Evolutionary conservation across 148 eudicot genomes (phyloP).

Genomic region (Linanthus parryae): DNA sequence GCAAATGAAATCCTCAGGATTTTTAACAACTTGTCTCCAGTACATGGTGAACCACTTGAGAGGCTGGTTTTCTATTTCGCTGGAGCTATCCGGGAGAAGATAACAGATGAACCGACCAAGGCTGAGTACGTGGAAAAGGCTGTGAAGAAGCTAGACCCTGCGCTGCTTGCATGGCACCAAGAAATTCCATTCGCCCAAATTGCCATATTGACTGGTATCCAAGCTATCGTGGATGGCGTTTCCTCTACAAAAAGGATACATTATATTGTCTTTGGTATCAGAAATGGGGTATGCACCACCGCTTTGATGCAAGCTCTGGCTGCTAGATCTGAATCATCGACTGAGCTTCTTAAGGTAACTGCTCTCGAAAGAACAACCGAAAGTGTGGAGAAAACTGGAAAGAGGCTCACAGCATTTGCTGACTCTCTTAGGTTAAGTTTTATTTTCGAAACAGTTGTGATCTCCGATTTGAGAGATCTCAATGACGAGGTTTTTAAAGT

Average conservation of each 20-base stretch:
- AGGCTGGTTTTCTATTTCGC: slow-evolving; percentile 18
- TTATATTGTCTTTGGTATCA: slow-evolving; percentile 20
- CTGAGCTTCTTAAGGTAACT: slow-evolving; percentile 24
- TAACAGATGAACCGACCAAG: not conserved
- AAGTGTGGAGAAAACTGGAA: slow-evolving; percentile 11
- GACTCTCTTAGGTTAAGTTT: slow-evolving; percentile 18
- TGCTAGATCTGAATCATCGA: not conserved
- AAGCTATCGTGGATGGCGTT: slow-evolving; percentile 18
- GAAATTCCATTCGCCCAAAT: slow-evolving; percentile 8
- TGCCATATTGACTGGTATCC: slow-evolving; percentile 13
- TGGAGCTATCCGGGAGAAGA: slow-evolving; percentile 16
- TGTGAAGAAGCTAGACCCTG: not conserved
- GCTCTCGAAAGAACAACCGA: slow-evolving; percentile 16
- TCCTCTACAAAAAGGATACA: slow-evolving; percentile 19
- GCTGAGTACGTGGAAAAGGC: slow-evolving; percentile 1
- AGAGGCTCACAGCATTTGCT: slow-evolving; percentile 16
- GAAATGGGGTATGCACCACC: slow-evolving; percentile 14
- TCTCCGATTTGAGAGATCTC: slow-evolving; percentile 19
- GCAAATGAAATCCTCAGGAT: too few species aligned
- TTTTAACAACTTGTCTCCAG: too few species aligned
- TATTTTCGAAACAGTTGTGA: slow-evolving; percentile 12
- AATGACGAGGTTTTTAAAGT: slow-evolving; percentile 11
- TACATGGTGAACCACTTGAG: too few species aligned
- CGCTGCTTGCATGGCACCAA: slow-evolving; percentile 5
- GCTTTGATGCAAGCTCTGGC: slow-evolving; percentile 27